phyloP scores from a whole-genome alignment of 495 filamentous ascomycete species.

The Neurospora sp. region DNA sequence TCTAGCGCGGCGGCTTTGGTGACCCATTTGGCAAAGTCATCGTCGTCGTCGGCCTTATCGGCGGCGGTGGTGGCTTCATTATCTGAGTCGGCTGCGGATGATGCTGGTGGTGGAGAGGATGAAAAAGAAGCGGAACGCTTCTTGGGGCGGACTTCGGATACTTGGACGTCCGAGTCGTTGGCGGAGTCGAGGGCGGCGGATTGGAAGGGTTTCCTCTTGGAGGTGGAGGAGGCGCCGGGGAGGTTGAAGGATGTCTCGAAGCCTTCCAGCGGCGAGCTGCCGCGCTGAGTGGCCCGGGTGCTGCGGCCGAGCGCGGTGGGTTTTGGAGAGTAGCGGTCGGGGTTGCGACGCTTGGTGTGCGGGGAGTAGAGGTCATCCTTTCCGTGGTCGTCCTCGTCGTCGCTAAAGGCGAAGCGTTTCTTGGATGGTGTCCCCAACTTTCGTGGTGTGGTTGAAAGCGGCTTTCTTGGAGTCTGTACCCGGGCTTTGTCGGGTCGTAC shows the following conservation, averaged over 20 bases:
- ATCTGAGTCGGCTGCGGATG: neutral
- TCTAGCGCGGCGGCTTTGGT: slow-evolving; percentile 9
- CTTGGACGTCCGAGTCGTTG: neutral
- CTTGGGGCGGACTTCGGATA: neutral
- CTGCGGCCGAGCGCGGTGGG: neutral
- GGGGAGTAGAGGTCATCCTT: neutral
- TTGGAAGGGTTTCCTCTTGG: neutral
- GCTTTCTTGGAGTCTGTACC: neutral
- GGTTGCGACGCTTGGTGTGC: neutral
- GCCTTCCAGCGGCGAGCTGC: neutral
- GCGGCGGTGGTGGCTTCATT: neutral
- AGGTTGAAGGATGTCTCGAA: neutral
- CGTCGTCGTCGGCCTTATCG: slow-evolving; percentile 58
- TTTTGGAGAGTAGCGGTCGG: neutral
- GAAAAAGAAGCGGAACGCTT: neutral
- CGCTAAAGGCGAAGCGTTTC: neutral
- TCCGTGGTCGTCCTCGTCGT: neutral
- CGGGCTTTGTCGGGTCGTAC: neutral
- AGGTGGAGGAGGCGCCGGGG: neutral
- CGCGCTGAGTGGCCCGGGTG: neutral
- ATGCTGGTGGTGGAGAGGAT: neutral
- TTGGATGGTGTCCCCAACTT: neutral
- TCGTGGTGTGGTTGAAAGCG: neutral
- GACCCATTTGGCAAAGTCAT: slow-evolving; percentile 54
- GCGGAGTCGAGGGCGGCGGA: neutral